Evolutionary conservation across 306 rosid species (phyloP).

Genomic region (Medicago lupulina): DNA sequence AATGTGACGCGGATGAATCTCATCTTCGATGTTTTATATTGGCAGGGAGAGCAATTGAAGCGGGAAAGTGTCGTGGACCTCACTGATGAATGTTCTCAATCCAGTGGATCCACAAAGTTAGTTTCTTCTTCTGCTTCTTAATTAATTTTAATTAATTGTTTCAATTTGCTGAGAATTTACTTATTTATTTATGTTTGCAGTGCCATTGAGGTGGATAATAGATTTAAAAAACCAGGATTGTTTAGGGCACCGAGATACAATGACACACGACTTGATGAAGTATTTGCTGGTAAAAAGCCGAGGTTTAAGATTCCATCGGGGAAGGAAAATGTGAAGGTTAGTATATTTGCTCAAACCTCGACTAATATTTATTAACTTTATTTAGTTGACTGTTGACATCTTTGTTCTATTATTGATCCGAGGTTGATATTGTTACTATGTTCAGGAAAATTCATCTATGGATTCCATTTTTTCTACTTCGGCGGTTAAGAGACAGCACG

Average conservation of each 20-base stretch:
- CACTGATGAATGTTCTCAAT: constrained; percentile 40
- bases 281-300: constrained; percentile 65
- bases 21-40: not conserved
- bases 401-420: constrained; percentile 1
- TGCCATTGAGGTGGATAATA: constrained; percentile 49
- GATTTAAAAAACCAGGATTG: constrained; percentile 51
- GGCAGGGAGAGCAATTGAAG: constrained; percentile 57
- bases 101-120: constrained; percentile 39
- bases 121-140: constrained; percentile 2
- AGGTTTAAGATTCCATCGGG: constrained; percentile 54
- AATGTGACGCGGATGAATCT: not conserved
- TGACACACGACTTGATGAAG: constrained; percentile 74
- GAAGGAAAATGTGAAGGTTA: constrained; percentile 85
- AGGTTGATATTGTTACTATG: constrained; percentile 25
- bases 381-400: too few species aligned
- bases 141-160: constrained; percentile 2
- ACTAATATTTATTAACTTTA: not conserved
- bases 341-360: constrained; percentile 6
- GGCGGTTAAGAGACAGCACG: constrained; percentile 56
- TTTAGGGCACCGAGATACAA: constrained; percentile 62
- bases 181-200: constrained; percentile 43
- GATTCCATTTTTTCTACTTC: constrained; percentile 57
- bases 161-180: constrained; percentile 30
- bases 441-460: constrained; percentile 62
- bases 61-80: constrained; percentile 38